Evolutionary conservation across 306 rosid species (phyloP).

Genomic region (Citrullus colocynthis): DNA sequence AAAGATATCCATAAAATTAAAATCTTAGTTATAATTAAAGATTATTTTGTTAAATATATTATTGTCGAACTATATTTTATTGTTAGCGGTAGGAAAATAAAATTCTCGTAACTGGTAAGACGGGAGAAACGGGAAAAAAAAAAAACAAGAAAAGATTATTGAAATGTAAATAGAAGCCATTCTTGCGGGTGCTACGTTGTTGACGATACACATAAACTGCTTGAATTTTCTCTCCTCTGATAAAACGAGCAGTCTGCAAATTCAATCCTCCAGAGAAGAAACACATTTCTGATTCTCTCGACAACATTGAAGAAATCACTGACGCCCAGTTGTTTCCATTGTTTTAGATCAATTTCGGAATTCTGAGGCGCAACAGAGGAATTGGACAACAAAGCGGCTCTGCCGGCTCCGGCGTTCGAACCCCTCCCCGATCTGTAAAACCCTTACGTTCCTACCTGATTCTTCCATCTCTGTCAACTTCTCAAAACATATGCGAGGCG

Average conservation of each 20-base stretch:
- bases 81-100: no score
- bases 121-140: no score
- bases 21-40: no score
- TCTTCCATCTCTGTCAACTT: not conserved
- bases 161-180: not conserved
- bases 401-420: not conserved
- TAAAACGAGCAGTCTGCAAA: not conserved
- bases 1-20: no score
- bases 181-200: constrained; percentile 8
- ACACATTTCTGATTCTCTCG: not conserved
- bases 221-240: not conserved
- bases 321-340: not conserved
- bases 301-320: not conserved
- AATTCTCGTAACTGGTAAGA: no score
- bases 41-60: no score
- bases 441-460: not conserved
- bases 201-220: not conserved
- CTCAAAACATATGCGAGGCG: not conserved
- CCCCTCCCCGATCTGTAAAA: constrained; percentile 1
- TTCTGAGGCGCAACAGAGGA: not conserved
- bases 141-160: not conserved
- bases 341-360: not conserved
- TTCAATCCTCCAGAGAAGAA: not conserved
- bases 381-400: not conserved
- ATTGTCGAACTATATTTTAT: no score